These are phyloP conservation scores for Rubus parviflorus DNA, from an alignment of 306 rosid genomes.

Conservation along the genomic window DNA sequence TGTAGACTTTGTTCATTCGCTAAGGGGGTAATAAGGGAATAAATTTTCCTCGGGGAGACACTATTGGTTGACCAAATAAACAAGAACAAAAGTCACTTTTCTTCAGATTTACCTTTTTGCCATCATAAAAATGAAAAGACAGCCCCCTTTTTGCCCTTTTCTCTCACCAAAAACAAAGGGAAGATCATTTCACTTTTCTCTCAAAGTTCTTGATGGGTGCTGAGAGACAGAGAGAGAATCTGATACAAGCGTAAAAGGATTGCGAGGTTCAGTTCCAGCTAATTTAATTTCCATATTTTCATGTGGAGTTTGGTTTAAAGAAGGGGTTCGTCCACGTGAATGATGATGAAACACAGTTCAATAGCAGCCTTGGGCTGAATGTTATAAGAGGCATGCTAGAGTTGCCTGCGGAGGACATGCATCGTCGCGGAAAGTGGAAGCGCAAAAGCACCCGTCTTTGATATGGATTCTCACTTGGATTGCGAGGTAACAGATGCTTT, in stretches of 20 bases:
- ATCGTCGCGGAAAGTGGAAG: slow-evolving; percentile 54
- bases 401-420: slow-evolving; percentile 77
- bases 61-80: too few relatives aligned
- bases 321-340: slow-evolving; percentile 83
- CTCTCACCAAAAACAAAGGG: neutral
- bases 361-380: slow-evolving; percentile 65
- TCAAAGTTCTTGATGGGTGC: neutral
- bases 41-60: too few relatives aligned
- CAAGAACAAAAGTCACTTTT: too few relatives aligned
- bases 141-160: neutral
- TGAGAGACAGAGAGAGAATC: too few relatives aligned
- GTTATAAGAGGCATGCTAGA: slow-evolving; percentile 77
- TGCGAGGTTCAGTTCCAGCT: slow-evolving; percentile 73
- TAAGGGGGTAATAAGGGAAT: neutral
- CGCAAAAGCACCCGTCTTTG: slow-evolving; percentile 40
- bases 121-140: neutral
- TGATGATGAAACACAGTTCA: slow-evolving; percentile 70
- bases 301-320: slow-evolving; percentile 75
- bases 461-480: too few relatives aligned
- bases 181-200: neutral
- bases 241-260: slow-evolving; percentile 68
- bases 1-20: too few relatives aligned
- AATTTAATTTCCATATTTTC: slow-evolving; percentile 63
- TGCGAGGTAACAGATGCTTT: too few relatives aligned
- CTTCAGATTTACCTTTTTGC: neutral